Base-by-base conservation (phyloP, 140 eudicot species). In the Anethum foeniculum region DNA sequence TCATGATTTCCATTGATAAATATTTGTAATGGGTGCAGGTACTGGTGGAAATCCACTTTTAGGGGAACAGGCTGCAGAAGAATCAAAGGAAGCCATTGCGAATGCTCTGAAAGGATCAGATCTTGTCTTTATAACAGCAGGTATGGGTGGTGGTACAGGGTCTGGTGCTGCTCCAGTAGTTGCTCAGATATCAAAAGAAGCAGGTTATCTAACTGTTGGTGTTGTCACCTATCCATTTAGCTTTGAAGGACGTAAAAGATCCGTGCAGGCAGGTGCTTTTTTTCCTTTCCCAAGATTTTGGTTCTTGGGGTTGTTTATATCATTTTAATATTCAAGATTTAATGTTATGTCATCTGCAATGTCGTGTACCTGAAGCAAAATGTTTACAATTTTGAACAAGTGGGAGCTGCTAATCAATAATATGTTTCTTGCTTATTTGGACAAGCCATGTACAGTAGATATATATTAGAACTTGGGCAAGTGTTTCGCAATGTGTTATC, bases 101-200 rank as follows among this genome's bases (percentile, higher is more conserved):
- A 88, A 79, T 86, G 91, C 98, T 71, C 97, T 95, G 65, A 88
- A 88, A 80, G 99, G 99, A 62, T 92, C 99, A 32, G 99, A 95
- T 81, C 97, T 93, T 87, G 98, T 93, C 80, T 95, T 95, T 72
- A 93, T 95, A 83, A 95, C 99, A 76, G 97, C 98, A 14, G 98
- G 99, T 14, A 95, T 95, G 99, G 99, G 99, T 80, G 99, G 99
- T 36, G 99, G 99, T 46, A 95, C 98, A 8, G 97, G 99, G 10
- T 95, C 99, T 4, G 99, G 99, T 86, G 99, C 97, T 79, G 99
- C 99, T 75, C 99, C 98, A 13, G 88, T 93, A 1, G 95, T 93
- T 32, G 98, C 98, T 39, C 93, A 93, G 82, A 93, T 95, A 77
- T 86, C 99, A 34, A 95, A 89, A 81, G 96, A 95, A 77, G 97